Base-by-base conservation (phyloP, 345 rosid species). In the Trapa bicornis region DNA sequence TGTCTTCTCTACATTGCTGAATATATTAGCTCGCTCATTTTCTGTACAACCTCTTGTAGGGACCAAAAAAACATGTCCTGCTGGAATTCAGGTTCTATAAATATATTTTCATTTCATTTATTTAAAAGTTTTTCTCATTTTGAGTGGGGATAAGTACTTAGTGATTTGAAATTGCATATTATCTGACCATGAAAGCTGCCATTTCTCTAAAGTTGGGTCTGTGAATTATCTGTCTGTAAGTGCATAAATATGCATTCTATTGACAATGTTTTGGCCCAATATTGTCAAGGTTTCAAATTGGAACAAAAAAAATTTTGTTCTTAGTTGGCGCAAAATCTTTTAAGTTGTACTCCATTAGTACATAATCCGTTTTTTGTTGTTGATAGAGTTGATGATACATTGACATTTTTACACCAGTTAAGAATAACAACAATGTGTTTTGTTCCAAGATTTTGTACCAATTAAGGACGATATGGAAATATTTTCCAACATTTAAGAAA, bases 41-140 rank as follows among this genome's bases (percentile, higher is more conserved):
- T 73, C 41, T 47, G 65, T 29, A 71, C 75, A 84, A 14, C 69
- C 41, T 70, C 50, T 47, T 67, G 33, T 69, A 90, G 98, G 87
- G 64, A 61, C 74, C 53, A 76, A 68, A 76, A 78, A 62, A 37
- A 86, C 78, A 67, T 73, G 38, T 52, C 71, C 41, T 80, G 64
- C 81, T 36, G 80, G 74, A 69, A 72, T 73, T 72, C 89, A 83
- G 89, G 91, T 85, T 73, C 63, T 58, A 10, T 43, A 3, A 75
- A 10, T 47, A 61, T 29, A 69, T 14, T 22, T 9, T 36, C 38
- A 52, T 67, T 67, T 22, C 22, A 10, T 47, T 54, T n/a, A 2
- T 17, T 15, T 67, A 32, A 17, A 22, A n/a, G 36, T 38, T 54
- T 22, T n/a, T 17, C 36, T 14, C 50, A 35, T n/a, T 61, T 37